Conservation (phyloP, 192 early-diverging fungal species). For the Linnemannia schmuckeri region DNA sequence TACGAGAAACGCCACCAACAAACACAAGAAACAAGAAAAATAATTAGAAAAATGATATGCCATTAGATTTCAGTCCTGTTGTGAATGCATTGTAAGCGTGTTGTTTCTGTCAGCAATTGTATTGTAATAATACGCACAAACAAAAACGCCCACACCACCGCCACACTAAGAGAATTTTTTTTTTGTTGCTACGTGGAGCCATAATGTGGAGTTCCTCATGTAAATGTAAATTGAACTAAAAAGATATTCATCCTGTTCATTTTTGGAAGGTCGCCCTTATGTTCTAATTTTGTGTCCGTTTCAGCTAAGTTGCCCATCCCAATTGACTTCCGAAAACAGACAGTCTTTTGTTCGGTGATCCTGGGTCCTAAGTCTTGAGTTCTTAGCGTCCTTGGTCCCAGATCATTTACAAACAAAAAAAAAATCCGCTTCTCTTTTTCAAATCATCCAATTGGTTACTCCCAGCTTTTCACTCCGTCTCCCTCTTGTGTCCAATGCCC, state of each 20-base stretch:
- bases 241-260: background rate
- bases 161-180: constrained; percentile 4
- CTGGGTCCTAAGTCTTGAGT: background rate
- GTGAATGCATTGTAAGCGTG: background rate
- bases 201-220: constrained; percentile 8
- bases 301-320: background rate
- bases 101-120: background rate
- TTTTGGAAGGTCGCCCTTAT: background rate
- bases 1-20: background rate
- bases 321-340: background rate
- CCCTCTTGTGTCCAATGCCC: background rate
- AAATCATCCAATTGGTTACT: background rate
- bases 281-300: background rate
- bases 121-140: background rate
- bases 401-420: background rate
- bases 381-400: background rate
- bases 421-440: background rate
- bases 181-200: constrained; percentile 40
- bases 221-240: constrained; percentile 23
- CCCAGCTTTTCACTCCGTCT: too few relatives aligned
- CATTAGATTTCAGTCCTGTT: background rate
- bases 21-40: background rate
- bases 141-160: background rate
- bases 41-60: background rate
- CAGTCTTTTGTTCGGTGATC: background rate